These are phyloP conservation scores for Fragaria ananassa DNA, from an alignment of 306 rosid species.

Conservation along the genomic window DNA sequence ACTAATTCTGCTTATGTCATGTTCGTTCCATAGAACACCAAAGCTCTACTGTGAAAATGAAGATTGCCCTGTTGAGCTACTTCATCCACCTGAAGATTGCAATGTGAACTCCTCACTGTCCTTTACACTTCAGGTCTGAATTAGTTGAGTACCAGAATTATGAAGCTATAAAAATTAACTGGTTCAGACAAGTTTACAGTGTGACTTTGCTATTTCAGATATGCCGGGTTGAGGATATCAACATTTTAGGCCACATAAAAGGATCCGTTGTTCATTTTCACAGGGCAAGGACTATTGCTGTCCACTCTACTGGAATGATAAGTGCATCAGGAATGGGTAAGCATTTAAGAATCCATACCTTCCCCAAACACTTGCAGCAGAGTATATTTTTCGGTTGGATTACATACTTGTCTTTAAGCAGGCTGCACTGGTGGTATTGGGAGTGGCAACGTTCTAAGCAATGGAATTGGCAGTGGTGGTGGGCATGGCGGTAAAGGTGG, in stretches of 20 bases:
- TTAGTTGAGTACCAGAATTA: slow-evolving; percentile 19
- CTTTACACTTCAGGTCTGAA: slow-evolving; percentile 87
- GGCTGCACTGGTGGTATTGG: slow-evolving; percentile 95
- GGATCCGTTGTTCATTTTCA: slow-evolving; percentile 98
- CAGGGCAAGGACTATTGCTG: slow-evolving; percentile 83
- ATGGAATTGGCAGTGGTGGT: slow-evolving; percentile 86
- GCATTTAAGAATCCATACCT: background rate
- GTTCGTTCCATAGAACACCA: slow-evolving; percentile 64
- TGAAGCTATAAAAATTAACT: slow-evolving; percentile 16
- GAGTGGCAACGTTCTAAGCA: slow-evolving; percentile 50
- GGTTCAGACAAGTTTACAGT: slow-evolving; percentile 13
- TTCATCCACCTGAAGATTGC: slow-evolving; percentile 98
- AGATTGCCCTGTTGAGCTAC: slow-evolving; percentile 73
- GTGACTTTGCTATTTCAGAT: slow-evolving; percentile 53
- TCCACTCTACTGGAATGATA: slow-evolving; percentile 72
- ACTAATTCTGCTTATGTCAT: slow-evolving; percentile 26
- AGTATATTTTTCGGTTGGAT: slow-evolving; percentile 1
- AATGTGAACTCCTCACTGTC: slow-evolving; percentile 90
- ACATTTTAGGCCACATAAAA: slow-evolving; percentile 81
- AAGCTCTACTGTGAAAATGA: slow-evolving; percentile 69
- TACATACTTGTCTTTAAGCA: slow-evolving; percentile 28
- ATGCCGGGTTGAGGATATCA: slow-evolving; percentile 91
- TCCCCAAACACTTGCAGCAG: background rate
- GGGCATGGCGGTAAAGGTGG: slow-evolving; percentile 99
- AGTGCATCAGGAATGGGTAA: slow-evolving; percentile 96